Evolutionary conservation across 2,329 filamentous ascomycete genomes (phyloP), one percentile per base, ranked within the genome.

Genomic region (Colletotrichum sp.): DNA sequence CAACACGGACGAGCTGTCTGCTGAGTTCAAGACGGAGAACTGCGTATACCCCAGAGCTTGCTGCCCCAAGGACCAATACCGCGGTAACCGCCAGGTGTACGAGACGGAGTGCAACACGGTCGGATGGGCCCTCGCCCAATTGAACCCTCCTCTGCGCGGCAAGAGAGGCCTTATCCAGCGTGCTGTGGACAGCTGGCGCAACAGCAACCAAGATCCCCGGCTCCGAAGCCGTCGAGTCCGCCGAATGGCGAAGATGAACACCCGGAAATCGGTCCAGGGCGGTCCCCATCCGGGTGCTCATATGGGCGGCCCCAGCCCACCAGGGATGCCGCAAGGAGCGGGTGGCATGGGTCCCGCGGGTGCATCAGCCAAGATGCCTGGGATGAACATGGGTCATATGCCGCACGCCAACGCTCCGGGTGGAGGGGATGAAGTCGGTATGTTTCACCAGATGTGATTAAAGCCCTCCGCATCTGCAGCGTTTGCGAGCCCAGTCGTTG

Each of bases 61-160:
- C 88, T 98, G 96, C 84, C 92, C 93, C 79, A 98, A 98, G 85
- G 96, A 98, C 75, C 94, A 98, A 83, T 99, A 99, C 88, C 94
- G 96, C 76, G 97, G 97, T 76, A 99, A 99, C 84, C 94, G 97
- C 18, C 88, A 98, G 79, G 94, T 97, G 79, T 99, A 99, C 85
- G 97, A 99, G 88, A 98, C 95, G 18, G 97, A 99, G 87, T 99
- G 97, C 90, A 99, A 99, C 86, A 95, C 96, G 1, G 97, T 99
- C n/a, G 97, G 97, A n/a, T 99, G 97, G 97, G 96, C 96, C 15
- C 87, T 99, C 79, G 97, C 97, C 4, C 94, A 98, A 82, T 88
- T 99, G 70, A 99, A 99, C 84, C 93, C 96, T 9, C 94, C 95
- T 73, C 90, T 98, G 75, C 93, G 96, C 78, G 96, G 96, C 79